Conservation (phyloP, 495 filamentous ascomycete genomes). For the Lasiosphaeria miniovina region DNA sequence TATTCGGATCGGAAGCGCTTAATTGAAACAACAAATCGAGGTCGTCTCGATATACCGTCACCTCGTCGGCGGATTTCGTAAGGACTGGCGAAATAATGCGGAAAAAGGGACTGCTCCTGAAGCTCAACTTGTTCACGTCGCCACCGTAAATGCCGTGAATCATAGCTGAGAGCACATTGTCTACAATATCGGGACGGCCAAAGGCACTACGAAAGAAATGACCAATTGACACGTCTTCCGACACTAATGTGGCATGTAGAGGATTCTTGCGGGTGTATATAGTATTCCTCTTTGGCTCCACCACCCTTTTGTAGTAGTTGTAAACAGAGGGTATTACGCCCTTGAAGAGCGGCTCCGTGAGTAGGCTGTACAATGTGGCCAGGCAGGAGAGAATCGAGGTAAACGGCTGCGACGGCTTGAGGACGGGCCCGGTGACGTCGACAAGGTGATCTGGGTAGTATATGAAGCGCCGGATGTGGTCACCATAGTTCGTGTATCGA, state of each 20-base stretch:
- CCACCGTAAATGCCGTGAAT: constrained; percentile 94
- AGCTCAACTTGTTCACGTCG: constrained; percentile 77
- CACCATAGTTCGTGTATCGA: constrained; percentile 42
- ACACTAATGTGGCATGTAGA: not conserved
- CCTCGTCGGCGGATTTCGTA: not conserved
- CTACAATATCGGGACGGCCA: constrained; percentile 50
- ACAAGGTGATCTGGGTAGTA: constrained; percentile 93
- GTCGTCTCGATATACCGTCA: constrained; percentile 4
- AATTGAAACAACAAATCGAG: not conserved
- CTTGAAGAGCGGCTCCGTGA: constrained; percentile 64
- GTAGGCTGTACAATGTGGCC: constrained; percentile 36
- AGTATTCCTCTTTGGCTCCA: too few relatives aligned
- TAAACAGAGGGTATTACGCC: constrained; percentile 44
- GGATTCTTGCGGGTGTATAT: not conserved
- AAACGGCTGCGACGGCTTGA: constrained; percentile 15
- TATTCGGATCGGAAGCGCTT: not conserved
- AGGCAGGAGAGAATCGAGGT: constrained; percentile 1
- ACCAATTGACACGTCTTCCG: constrained; percentile 68
- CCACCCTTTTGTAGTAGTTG: constrained; percentile 22
- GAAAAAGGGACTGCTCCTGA: constrained; percentile 44
- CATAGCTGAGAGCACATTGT: constrained; percentile 77
- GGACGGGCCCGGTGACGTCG: constrained; percentile 45
- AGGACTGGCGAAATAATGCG: not conserved
- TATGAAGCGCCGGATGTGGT: constrained; percentile 66
- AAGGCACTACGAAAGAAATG: constrained; percentile 61